phyloP scores from a whole-genome alignment of 75 land plant species.

The Selaginella moellendorffii region DNA sequence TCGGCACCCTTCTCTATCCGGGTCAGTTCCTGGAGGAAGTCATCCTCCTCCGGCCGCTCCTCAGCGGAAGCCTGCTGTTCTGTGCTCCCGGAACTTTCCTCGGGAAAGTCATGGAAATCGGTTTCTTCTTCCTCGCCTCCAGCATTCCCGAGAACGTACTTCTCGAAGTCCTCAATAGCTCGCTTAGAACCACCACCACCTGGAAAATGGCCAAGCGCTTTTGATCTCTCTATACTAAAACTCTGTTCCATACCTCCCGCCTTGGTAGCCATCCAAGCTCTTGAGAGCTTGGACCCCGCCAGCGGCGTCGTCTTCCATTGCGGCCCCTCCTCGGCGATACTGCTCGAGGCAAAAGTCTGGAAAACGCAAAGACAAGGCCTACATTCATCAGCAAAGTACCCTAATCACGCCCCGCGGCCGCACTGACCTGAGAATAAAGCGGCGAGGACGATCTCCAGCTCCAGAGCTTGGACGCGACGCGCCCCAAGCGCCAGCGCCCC shows the following conservation, averaged over 20 bases:
- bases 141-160: not conserved
- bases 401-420: not conserved
- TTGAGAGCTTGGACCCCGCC: not conserved
- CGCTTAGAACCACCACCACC: not conserved
- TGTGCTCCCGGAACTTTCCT: not conserved
- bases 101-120: not conserved
- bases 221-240: not conserved
- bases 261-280: not conserved
- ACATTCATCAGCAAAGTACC: not conserved
- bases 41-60: not conserved
- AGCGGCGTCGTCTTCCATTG: not conserved
- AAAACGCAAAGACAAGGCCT: not conserved
- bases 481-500: not conserved
- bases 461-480: not conserved
- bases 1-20: not conserved
- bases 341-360: not conserved
- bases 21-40: constrained; percentile 2
- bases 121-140: not conserved
- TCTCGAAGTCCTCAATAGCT: constrained; percentile 4
- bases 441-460: not conserved
- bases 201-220: not conserved
- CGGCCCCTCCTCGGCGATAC: too few species aligned
- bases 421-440: not conserved
- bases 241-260: not conserved
- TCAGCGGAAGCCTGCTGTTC: not conserved